Conservation (phyloP, 2,329 filamentous ascomycete genomes). For the Paraphaeosphaeria sporulosa region DNA sequence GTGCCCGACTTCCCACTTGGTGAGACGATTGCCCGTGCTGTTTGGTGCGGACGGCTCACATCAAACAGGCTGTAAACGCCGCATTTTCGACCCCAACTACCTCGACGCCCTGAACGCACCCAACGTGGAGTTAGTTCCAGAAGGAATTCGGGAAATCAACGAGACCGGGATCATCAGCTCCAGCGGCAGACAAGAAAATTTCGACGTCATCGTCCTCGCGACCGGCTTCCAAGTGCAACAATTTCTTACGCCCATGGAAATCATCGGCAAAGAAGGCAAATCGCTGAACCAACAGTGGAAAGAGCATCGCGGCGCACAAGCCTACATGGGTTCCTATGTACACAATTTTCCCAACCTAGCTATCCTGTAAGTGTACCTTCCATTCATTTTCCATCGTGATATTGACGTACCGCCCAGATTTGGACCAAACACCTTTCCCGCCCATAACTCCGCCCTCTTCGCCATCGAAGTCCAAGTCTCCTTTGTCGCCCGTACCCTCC, state of each 20-base stretch:
- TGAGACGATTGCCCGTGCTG: no score
- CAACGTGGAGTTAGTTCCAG: constrained; percentile 28
- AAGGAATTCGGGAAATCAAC: constrained; percentile 30
- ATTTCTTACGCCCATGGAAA: constrained; percentile 45
- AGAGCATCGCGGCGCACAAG: constrained; percentile 25
- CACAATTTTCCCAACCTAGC: constrained; percentile 37
- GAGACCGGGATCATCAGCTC: constrained; percentile 28
- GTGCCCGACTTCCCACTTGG: constrained; percentile 39
- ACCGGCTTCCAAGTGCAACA: constrained; percentile 48
- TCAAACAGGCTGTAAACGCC: constrained; percentile 21
- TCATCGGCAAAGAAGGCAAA: constrained; percentile 34
- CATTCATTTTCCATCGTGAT: background rate
- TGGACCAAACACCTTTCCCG: constrained; percentile 39
- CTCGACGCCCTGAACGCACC: constrained; percentile 28
- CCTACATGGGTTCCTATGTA: constrained; percentile 27
- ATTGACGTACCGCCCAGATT: constrained; percentile 19
- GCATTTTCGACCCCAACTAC: constrained; percentile 33
- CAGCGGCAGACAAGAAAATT: constrained; percentile 21
- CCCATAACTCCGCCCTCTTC: constrained; percentile 46
- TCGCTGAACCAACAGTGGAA: constrained; percentile 29
- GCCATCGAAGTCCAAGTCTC: constrained; percentile 40
- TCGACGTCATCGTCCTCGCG: constrained; percentile 46
- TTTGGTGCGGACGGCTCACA: no score
- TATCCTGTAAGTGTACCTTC: constrained; percentile 16
- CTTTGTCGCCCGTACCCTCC: constrained; percentile 37